phyloP scores from a whole-genome alignment of 495 filamentous ascomycete genomes.

The Hamigera avellanea region DNA sequence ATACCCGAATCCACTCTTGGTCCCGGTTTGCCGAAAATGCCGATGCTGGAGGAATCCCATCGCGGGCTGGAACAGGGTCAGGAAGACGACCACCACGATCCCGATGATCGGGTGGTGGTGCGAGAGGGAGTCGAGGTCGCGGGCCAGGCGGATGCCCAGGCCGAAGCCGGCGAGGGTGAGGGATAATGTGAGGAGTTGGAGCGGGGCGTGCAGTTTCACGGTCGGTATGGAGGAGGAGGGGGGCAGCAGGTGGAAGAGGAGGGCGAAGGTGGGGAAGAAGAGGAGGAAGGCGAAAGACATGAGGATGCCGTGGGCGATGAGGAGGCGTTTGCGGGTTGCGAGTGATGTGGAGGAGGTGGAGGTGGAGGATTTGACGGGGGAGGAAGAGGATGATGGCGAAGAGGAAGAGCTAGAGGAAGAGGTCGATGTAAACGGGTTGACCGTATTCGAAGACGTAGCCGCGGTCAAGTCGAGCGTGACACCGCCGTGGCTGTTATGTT shows the following conservation, averaged over 20 bases:
- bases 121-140: constrained; percentile 5
- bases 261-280: constrained; percentile 38
- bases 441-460: constrained; percentile 39
- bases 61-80: constrained; percentile 52
- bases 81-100: constrained; percentile 38
- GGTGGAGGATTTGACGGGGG: not conserved
- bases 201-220: constrained; percentile 38
- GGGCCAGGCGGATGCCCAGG: constrained; percentile 43
- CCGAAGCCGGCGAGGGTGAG: constrained; percentile 50
- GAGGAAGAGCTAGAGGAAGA: too few relatives aligned
- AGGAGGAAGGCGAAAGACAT: constrained; percentile 30
- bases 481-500: constrained; percentile 39
- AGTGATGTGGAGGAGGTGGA: not conserved
- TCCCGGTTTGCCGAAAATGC: constrained; percentile 27
- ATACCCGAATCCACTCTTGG: constrained; percentile 43
- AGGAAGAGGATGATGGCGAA: not conserved
- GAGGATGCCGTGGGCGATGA: constrained; percentile 26
- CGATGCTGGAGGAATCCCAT: constrained; percentile 54
- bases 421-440: constrained; percentile 46
- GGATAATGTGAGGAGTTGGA: constrained; percentile 46
- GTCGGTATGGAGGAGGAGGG: constrained; percentile 30
- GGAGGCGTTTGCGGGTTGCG: constrained; percentile 5
- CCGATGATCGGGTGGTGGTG: constrained; percentile 42
- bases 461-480: constrained; percentile 45
- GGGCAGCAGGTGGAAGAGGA: constrained; percentile 28